phyloP scores from a whole-genome alignment of 257 asterid genomes.

The Coffea canephora region DNA sequence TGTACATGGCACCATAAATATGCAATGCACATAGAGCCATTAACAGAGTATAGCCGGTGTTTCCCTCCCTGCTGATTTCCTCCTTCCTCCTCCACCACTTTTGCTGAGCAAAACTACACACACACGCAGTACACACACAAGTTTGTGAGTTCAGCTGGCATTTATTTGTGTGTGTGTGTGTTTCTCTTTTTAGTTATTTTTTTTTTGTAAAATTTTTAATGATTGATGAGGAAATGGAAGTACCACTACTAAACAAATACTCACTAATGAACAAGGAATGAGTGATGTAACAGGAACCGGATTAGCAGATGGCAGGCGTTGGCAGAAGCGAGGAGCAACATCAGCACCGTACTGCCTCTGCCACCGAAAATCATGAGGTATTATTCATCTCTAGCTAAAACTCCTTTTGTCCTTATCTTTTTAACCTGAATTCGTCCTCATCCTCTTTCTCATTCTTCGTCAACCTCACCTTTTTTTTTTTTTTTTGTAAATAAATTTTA shows the following conservation, averaged over 20 bases:
- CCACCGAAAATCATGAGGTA: conserved; percentile 32
- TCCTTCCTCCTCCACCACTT: background rate
- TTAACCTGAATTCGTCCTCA: background rate
- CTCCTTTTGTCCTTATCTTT: background rate
- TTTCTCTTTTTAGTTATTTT: background rate
- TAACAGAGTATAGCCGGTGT: background rate
- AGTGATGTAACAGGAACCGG: background rate
- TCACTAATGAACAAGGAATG: background rate
- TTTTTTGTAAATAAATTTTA: background rate
- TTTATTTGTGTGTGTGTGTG: background rate
- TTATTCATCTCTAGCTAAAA: conserved; percentile 4
- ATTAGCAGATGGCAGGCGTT: conserved; percentile 23
- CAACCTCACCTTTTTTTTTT: too few species aligned
- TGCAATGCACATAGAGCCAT: background rate
- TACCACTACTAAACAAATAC: too few species aligned
- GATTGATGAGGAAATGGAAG: background rate
- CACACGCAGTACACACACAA: conserved; percentile 5
- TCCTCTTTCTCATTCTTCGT: background rate
- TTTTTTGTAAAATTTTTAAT: background rate
- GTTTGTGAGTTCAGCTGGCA: background rate
- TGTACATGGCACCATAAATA: background rate
- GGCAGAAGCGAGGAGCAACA: conserved; percentile 17
- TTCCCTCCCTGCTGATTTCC: background rate
- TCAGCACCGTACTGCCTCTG: background rate
- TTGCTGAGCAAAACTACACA: background rate